Evolutionary conservation across 129 eudicot species (phyloP).

Genomic region (Artemisia argyi): DNA sequence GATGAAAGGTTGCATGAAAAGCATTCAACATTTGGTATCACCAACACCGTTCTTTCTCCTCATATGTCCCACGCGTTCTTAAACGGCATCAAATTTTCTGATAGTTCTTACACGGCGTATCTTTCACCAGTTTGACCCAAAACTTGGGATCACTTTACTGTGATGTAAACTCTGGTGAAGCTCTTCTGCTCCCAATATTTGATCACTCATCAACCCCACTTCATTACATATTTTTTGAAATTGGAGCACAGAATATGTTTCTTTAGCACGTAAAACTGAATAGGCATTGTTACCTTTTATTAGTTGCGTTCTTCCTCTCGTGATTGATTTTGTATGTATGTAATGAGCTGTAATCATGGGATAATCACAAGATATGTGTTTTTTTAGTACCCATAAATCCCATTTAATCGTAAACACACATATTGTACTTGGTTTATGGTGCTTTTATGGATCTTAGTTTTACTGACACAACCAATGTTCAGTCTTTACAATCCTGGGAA

Average conservation of each 20-base stretch:
- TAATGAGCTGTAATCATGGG: too few species aligned
- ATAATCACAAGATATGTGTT: background rate
- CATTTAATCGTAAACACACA: background rate
- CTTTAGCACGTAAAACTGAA: background rate
- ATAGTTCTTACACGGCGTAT: conserved; percentile 3
- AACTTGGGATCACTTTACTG: background rate
- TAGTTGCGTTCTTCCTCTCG: background rate
- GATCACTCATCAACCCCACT: too few species aligned
- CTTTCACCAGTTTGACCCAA: conserved; percentile 12
- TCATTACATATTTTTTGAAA: conserved; percentile 7
- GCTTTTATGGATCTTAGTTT: background rate
- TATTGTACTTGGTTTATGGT: background rate
- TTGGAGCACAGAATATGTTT: background rate
- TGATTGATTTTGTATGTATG: too few species aligned
- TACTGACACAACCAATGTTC: background rate
- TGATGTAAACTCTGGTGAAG: conserved; percentile 16
- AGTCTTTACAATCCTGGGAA: background rate
- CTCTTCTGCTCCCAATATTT: background rate
- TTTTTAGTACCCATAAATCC: too few species aligned
- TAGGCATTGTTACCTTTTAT: background rate
- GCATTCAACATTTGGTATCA: conserved; percentile 7
- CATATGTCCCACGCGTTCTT: background rate
- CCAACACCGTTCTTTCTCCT: conserved; percentile 14
- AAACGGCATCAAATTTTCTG: background rate
- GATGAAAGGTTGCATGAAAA: conserved; percentile 8